Base-by-base conservation (phyloP, 306 rosid genomes). In the Abrus pulchellus region DNA sequence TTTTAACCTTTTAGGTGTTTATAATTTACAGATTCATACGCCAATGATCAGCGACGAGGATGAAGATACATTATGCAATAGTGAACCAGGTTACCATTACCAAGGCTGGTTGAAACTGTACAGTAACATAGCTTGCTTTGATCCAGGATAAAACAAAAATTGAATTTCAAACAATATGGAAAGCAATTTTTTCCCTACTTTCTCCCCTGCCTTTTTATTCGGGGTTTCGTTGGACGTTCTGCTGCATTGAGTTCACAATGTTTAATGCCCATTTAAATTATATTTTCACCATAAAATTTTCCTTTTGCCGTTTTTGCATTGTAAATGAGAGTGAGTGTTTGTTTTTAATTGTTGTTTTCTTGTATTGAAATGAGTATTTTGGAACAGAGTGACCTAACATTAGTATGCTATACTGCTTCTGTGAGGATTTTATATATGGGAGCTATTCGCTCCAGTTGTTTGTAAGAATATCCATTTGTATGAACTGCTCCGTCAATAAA, bases 81-180 rank as follows among this genome's bases (percentile, higher is more conserved):
- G 61, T 61, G 75, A 64, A 83, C 80, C 80, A 41, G 79, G 59
- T 80, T 20, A 20, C 20, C 20, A 20, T 47, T 36, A 36, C 50
- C 50, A 38, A 27, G 55, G 75, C 53, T 81, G 83, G 74, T 78
- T 72, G 65, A 80, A 80, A 64, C 75, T 89, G 91, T 85, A 90
- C 88, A 89, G 94, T 74, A 74, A 72, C 73, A 70, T 47, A 79
- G 68, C 52, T 83, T 81, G 85, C 65, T 83, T 73, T 56, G 66
- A 55, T 34, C 52, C 77, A 10, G 53, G 74, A 27, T 11, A 44
- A 38, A 56, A 64, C 52, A 77, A 20, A 75, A 29, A 56, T 73
- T 62, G 86, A 74, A 76, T 74, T 69, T 76, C 29, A 68, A 13
- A 44, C 63, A 63, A 60, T 62, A 72, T 47, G 34, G 84, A 28